Evolutionary conservation across 129 eudicot species (phyloP), one percentile per base, ranked within the genome.

Genomic region (Logfia minima): DNA sequence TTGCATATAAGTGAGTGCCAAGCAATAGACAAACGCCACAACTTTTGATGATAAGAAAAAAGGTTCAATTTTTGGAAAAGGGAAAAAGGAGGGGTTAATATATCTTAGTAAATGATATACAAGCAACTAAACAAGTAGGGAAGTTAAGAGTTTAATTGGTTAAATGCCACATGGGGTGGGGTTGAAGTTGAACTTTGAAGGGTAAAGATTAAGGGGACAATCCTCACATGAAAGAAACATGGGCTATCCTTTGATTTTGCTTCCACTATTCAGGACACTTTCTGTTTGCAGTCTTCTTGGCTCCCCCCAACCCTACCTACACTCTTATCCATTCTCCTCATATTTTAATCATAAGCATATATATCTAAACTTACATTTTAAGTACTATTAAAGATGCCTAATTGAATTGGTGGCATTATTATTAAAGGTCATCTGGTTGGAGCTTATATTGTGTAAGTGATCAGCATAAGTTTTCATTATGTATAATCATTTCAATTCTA

Each of bases 151-250:
- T 81, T 75, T 74, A 74, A 73, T 73, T 74, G 74, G 68, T 73
- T 58, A 66, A 80, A 67, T 75, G 79, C 63, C 84, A 81, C 84
- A 81, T 81, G 84, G 80, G 6, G 52, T 43, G 72, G 77, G 77
- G 64, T 22, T 71, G 37, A 29, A 58, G 64, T 22, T 71, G 37
- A 29, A 58, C 3, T 9, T 22, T 58, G 4, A 21, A 58, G 23
- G 24, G 24, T 17, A 14, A 14, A 14, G 55, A 48, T 48, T 48
- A 48, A 48, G 83, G 84, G 71, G 80, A 75, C 84, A 81, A 68
- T 81, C 80, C 84, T 81, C 84, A 81, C 84, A 81, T 81, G 84
- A 81, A 68, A 18, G 70, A 81, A 81, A 81, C 84, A 81, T 81
- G 84, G 76, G 70, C 23, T 81, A n/a, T 75, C 31, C 72, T 75